phyloP scores from a whole-genome alignment of 306 rosid species.

The Glycine soja region DNA sequence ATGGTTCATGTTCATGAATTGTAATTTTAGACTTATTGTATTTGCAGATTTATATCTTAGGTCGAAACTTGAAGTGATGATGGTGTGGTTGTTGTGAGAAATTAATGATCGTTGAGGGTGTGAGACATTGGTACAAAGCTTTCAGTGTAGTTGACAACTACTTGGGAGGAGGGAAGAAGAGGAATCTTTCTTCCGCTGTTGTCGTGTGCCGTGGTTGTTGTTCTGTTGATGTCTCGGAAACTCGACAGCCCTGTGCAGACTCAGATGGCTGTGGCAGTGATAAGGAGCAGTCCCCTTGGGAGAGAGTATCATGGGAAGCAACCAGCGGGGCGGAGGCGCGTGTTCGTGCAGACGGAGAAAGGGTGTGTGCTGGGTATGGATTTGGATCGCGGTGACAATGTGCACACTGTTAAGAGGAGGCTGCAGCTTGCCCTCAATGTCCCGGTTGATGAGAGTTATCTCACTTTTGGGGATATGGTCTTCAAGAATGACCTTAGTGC shows the following conservation, averaged over 20 bases:
- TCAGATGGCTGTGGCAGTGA: slow-evolving; percentile 89
- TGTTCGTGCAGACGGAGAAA: slow-evolving; percentile 89
- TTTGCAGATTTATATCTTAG: slow-evolving; percentile 51
- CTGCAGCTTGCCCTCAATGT: slow-evolving; percentile 90
- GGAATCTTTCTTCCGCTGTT: slow-evolving; percentile 56
- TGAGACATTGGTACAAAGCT: slow-evolving; percentile 30
- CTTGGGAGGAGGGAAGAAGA: slow-evolving; percentile 57
- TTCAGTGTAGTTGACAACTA: slow-evolving; percentile 53
- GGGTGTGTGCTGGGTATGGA: slow-evolving; percentile 97
- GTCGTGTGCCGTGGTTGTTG: slow-evolving; percentile 51
- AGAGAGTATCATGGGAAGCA: slow-evolving; percentile 73
- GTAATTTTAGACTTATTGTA: neutral
- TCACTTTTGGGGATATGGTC: slow-evolving; percentile 91
- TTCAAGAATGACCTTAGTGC: slow-evolving; percentile 88
- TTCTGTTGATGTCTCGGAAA: slow-evolving; percentile 74
- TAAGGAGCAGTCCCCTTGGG: slow-evolving; percentile 64
- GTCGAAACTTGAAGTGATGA: neutral
- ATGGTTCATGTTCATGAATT: slow-evolving; percentile 17
- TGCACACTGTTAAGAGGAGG: slow-evolving; percentile 95
- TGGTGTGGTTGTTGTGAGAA: neutral
- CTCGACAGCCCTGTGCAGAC: slow-evolving; percentile 95
- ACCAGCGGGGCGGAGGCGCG: slow-evolving; percentile 77
- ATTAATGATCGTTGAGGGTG: slow-evolving; percentile 69
- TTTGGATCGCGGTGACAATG: slow-evolving; percentile 85
- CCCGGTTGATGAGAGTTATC: slow-evolving; percentile 88